Percentiles rank a stretch among this genome's conserved stretches.
Evolutionary conservation across 176 grass and related monocot species (phyloP).

Genomic region (Ananas comosus): DNA sequence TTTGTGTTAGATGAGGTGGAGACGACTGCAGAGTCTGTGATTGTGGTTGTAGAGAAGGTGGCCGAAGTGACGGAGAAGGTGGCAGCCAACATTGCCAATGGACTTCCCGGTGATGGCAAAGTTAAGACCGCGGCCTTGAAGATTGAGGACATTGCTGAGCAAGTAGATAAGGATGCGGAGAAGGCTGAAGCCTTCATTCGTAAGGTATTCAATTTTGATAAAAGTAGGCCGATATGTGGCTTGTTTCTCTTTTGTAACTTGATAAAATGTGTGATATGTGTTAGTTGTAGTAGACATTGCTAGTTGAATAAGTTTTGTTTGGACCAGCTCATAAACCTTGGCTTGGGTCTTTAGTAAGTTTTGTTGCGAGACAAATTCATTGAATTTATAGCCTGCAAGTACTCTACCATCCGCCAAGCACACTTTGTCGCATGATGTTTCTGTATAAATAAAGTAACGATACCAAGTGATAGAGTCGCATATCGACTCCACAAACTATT

Average conservation of each 20-base stretch:
- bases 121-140: conserved; percentile 35
- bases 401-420: too few species aligned
- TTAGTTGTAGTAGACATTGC: background rate
- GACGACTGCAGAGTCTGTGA: conserved; percentile 21
- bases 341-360: too few species aligned
- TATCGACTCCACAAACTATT: too few species aligned
- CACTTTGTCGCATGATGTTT: background rate
- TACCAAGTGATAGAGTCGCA: too few species aligned
- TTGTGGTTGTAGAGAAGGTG: conserved; percentile 46
- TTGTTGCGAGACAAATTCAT: too few species aligned
- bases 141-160: conserved; percentile 45
- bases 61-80: conserved; percentile 55
- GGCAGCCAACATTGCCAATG: conserved; percentile 30
- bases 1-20: conserved; percentile 37
- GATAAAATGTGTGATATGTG: conserved; percentile 1
- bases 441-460: background rate
- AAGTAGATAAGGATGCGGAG: conserved; percentile 54
- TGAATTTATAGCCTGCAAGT: too few species aligned
- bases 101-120: conserved; percentile 36
- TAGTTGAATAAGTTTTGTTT: too few species aligned
- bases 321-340: too few species aligned
- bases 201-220: conserved; percentile 34
- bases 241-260: background rate
- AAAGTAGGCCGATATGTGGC: background rate
- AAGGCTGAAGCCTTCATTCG: conserved; percentile 47